A percentile compares a stretch with the other conserved stretches of the same genome.
Evolutionary conservation across 352 stramenopile genomes (phyloP).

Genomic region (Phytophthora hibernalis): DNA sequence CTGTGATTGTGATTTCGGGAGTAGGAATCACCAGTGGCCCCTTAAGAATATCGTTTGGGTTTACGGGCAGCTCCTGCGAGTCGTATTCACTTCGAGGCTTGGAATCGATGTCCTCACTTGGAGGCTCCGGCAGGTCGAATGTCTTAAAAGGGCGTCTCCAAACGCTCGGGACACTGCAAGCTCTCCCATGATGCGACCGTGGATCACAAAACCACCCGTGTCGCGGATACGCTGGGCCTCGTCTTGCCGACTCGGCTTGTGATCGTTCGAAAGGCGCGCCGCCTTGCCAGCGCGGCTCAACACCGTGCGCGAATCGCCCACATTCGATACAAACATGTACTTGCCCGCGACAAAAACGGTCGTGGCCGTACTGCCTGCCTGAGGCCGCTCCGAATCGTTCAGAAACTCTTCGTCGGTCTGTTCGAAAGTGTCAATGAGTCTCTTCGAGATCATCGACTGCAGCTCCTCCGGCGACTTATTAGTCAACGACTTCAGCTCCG

Average conservation of each 20-base stretch:
- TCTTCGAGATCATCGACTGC: constrained; percentile 60
- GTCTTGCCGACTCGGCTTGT: constrained; percentile 94
- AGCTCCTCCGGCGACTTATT: constrained; percentile 46
- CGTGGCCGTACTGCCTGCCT: constrained; percentile 94
- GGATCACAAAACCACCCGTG: constrained; percentile 92
- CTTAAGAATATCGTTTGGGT: constrained; percentile 88
- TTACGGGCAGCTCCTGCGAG: constrained; percentile 80
- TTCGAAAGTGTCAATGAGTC: constrained; percentile 65
- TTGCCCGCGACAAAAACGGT: constrained; percentile 94
- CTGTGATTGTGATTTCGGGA: constrained; percentile 76
- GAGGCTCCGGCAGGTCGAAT: constrained; percentile 69
- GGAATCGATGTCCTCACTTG: constrained; percentile 44
- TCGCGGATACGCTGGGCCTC: constrained; percentile 95
- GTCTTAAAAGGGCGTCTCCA: constrained; percentile 97
- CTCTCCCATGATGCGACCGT: constrained; percentile 94
- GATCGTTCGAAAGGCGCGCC: constrained; percentile 95
- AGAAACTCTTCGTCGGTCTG: constrained; percentile 80
- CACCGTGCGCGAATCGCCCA: constrained; percentile 96
- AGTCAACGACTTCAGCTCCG: constrained; percentile 47
- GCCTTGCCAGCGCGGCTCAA: constrained; percentile 89
- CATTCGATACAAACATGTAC: constrained; percentile 95
- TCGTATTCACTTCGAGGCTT: constrained; percentile 76
- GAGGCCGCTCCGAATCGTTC: constrained; percentile 63
- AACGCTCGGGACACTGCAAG: constrained; percentile 85
- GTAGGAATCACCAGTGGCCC: constrained; percentile 82